Conservation (phyloP, 1,139 yeast species). For the Suhomyces anneliseae region DNA sequence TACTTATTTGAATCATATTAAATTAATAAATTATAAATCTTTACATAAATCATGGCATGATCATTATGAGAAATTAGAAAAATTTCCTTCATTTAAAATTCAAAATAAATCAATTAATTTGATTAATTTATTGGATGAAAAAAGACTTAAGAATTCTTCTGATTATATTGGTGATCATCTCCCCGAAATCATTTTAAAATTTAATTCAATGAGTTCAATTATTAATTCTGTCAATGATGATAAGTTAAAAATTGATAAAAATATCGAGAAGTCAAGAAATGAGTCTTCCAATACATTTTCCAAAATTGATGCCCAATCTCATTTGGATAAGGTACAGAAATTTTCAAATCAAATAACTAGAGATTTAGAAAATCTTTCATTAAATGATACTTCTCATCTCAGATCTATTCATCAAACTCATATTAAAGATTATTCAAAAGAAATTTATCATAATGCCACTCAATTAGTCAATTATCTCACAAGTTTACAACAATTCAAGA, state of each 20-base stretch:
- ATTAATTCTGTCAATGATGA: slow-evolving; percentile 29
- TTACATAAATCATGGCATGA: slow-evolving; percentile 50
- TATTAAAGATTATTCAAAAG: slow-evolving; percentile 15
- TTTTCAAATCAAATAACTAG: slow-evolving; percentile 9
- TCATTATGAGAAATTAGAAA: slow-evolving; percentile 40
- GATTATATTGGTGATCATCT: slow-evolving; percentile 24
- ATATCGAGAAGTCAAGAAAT: slow-evolving; percentile 35
- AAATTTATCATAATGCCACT: slow-evolving; percentile 15
- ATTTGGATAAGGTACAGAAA: slow-evolving; percentile 7
- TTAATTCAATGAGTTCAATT: slow-evolving; percentile 39
- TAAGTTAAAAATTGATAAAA: slow-evolving; percentile 30
- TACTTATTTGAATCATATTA: slow-evolving; percentile 48
- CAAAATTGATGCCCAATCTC: slow-evolving; percentile 11
- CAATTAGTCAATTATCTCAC: slow-evolving; percentile 16
- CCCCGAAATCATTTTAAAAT: slow-evolving; percentile 35
- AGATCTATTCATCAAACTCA: slow-evolving; percentile 19
- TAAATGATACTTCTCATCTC: slow-evolving; percentile 12
- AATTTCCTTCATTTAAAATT: slow-evolving; percentile 31
- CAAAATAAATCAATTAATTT: slow-evolving; percentile 20
- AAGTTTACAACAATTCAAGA: slow-evolving; percentile 27
- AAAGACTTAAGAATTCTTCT: slow-evolving; percentile 26
- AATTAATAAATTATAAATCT: slow-evolving; percentile 47
- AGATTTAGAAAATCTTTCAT: slow-evolving; percentile 20
- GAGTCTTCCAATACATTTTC: slow-evolving; percentile 37
- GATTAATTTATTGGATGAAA: slow-evolving; percentile 27